Percentiles rank a stretch among this genome's conserved stretches.
Evolutionary conservation across 2,329 filamentous ascomycete genomes (phyloP).

Genomic region (Aschersonia sp.): DNA sequence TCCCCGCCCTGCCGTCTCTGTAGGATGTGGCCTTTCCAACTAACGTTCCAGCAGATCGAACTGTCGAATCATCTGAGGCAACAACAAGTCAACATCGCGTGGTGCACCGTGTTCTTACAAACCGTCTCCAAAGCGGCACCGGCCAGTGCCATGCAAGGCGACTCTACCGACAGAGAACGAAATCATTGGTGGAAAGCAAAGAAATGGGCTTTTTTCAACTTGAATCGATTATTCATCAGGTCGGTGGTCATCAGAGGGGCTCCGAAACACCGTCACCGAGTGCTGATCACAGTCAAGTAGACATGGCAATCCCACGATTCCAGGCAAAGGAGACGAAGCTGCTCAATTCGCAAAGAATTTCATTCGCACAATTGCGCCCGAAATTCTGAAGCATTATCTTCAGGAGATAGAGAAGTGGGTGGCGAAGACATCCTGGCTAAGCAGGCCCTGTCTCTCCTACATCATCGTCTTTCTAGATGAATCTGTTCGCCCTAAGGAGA

Average conservation of each 20-base stretch:
- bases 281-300: slow-evolving; percentile 25
- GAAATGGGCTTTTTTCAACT: slow-evolving; percentile 97
- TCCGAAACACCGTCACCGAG: not conserved
- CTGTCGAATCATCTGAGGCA: slow-evolving; percentile 64
- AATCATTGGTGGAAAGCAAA: slow-evolving; percentile 99
- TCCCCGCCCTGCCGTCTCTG: no score
- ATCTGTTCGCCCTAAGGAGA: slow-evolving; percentile 91
- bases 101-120: slow-evolving; percentile 89
- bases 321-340: slow-evolving; percentile 64
- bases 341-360: slow-evolving; percentile 80
- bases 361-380: slow-evolving; percentile 79
- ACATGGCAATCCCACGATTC: slow-evolving; percentile 73
- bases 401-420: slow-evolving; percentile 97
- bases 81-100: slow-evolving; percentile 74
- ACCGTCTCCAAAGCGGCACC: slow-evolving; percentile 79
- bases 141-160: slow-evolving; percentile 68
- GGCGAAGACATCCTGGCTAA: slow-evolving; percentile 84
- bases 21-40: not conserved
- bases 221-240: slow-evolving; percentile 91
- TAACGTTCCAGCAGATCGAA: slow-evolving; percentile 50
- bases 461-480: slow-evolving; percentile 93
- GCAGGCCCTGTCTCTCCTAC: slow-evolving; percentile 84
- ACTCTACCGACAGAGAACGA: slow-evolving; percentile 69
- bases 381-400: slow-evolving; percentile 91
- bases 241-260: slow-evolving; percentile 21